Conservation (phyloP, 768 basidiomycete species). For the Podaxis mareebaensis region DNA sequence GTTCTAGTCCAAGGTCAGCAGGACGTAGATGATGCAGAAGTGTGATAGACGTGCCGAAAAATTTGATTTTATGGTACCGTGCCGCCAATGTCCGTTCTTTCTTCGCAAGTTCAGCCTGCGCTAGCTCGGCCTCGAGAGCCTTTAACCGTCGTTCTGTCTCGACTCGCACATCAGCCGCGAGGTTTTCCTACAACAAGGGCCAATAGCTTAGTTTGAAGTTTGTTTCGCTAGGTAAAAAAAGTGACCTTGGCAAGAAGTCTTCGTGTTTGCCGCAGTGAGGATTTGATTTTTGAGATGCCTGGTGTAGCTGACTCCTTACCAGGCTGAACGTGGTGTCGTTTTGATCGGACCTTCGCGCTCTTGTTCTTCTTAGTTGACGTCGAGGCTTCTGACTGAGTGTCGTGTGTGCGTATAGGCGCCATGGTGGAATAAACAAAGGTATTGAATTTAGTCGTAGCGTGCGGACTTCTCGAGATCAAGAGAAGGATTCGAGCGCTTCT, state of each 20-base stretch:
- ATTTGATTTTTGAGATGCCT: conserved; percentile 86
- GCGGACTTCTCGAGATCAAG: neutral
- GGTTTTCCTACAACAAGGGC: conserved; percentile 52
- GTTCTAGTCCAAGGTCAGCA: conserved; percentile 50
- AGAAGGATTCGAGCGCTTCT: neutral
- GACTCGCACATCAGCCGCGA: conserved; percentile 83
- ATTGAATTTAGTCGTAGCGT: neutral
- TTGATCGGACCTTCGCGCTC: conserved; percentile 23
- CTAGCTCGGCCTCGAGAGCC: conserved; percentile 73
- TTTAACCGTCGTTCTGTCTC: conserved; percentile 79
- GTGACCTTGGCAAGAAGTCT: conserved; percentile 78
- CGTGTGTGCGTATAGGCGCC: conserved; percentile 27
- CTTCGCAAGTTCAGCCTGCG: conserved; percentile 56
- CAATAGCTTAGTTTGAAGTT: neutral
- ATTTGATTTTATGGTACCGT: conserved; percentile 89
- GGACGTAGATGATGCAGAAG: neutral
- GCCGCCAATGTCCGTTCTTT: conserved; percentile 74
- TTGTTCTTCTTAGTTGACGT: conserved; percentile 22
- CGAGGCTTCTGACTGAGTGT: conserved; percentile 25
- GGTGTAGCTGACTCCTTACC: conserved; percentile 41
- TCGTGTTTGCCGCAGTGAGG: conserved; percentile 78
- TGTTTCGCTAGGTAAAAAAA: neutral
- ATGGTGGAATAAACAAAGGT: conserved; percentile 18
- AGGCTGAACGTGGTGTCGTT: conserved; percentile 25
- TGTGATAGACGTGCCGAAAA: conserved; percentile 70